Evolutionary conservation across 2,329 filamentous ascomycete species (phyloP).

Genomic region (Fusarium bulbicola): DNA sequence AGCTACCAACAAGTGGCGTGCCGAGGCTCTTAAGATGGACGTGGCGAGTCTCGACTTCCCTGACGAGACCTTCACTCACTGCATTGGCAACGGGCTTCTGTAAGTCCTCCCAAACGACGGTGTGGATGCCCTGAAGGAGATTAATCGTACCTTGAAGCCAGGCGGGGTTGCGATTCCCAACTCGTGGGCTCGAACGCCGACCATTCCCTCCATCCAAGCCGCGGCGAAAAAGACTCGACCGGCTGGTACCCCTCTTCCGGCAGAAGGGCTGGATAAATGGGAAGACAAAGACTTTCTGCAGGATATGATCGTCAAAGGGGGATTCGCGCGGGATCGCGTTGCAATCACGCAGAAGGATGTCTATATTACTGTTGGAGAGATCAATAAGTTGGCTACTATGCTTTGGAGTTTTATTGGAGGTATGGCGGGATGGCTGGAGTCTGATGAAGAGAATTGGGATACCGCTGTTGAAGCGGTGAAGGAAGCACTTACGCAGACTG

Average conservation of each 20-base stretch:
- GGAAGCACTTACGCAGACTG: neutral
- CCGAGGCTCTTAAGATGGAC: neutral
- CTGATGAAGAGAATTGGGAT: constrained; percentile 15
- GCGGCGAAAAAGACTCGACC: constrained; percentile 2
- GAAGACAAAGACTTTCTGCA: neutral
- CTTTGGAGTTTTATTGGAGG: constrained; percentile 21
- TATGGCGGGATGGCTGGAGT: constrained; percentile 7
- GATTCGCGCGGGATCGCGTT: neutral
- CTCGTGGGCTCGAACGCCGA: neutral
- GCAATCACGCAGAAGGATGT: neutral
- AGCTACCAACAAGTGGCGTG: neutral
- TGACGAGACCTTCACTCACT: neutral
- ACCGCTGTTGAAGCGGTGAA: neutral
- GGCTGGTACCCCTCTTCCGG: neutral
- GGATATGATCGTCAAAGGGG: neutral
- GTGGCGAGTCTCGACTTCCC: neutral
- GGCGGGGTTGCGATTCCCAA: neutral
- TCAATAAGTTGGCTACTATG: neutral
- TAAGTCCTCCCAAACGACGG: constrained; percentile 4
- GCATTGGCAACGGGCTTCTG: neutral
- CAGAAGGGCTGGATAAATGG: constrained; percentile 6
- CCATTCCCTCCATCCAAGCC: neutral
- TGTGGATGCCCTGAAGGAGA: neutral
- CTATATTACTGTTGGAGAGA: neutral
- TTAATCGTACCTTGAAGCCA: neutral